Percentiles rank a stretch among this genome's conserved stretches.
Evolutionary conservation across 1,284 basidiomycete species (phyloP).

Genomic region (Heterobasidion occidentale): DNA sequence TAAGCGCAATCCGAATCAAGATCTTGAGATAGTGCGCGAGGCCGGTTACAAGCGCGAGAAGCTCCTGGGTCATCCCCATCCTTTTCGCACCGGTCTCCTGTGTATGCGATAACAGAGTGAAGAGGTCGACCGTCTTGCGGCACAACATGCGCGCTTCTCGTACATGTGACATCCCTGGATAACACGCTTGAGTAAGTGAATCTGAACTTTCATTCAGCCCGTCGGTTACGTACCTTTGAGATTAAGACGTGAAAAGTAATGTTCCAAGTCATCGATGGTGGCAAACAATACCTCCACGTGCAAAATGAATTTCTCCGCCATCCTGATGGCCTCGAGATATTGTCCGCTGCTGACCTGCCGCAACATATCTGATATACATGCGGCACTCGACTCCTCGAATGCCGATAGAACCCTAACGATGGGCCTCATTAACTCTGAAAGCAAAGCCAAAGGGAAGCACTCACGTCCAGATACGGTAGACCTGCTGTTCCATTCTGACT

Average conservation of each 20-base stretch:
- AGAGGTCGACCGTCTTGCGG: constrained; percentile 97
- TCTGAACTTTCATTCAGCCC: neutral
- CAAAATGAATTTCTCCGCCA: constrained; percentile 98
- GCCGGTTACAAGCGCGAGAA: constrained; percentile 96
- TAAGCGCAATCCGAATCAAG: constrained; percentile 95
- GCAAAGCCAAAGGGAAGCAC: constrained; percentile 12
- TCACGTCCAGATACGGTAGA: constrained; percentile 97
- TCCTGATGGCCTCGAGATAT: constrained; percentile 93
- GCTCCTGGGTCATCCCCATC: constrained; percentile 95
- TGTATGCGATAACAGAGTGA: constrained; percentile 94
- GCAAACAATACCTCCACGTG: constrained; percentile 98
- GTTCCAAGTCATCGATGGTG: constrained; percentile 94
- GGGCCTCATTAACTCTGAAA: neutral
- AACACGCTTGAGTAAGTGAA: neutral
- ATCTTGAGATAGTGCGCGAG: constrained; percentile 99
- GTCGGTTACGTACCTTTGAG: constrained; percentile 65
- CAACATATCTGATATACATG: constrained; percentile 98
- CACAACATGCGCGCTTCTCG: constrained; percentile 98
- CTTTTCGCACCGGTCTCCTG: constrained; percentile 85
- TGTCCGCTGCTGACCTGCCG: constrained; percentile 94
- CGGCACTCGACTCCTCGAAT: constrained; percentile 98
- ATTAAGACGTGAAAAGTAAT: constrained; percentile 74
- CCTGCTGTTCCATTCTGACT: constrained; percentile 92
- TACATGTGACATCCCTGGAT: constrained; percentile 90
- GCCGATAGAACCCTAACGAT: constrained; percentile 80